Evolutionary conservation across 2,329 filamentous ascomycete species (phyloP), one percentile per base, ranked within the genome.

Genomic region (Talaromyces atroroseus): DNA sequence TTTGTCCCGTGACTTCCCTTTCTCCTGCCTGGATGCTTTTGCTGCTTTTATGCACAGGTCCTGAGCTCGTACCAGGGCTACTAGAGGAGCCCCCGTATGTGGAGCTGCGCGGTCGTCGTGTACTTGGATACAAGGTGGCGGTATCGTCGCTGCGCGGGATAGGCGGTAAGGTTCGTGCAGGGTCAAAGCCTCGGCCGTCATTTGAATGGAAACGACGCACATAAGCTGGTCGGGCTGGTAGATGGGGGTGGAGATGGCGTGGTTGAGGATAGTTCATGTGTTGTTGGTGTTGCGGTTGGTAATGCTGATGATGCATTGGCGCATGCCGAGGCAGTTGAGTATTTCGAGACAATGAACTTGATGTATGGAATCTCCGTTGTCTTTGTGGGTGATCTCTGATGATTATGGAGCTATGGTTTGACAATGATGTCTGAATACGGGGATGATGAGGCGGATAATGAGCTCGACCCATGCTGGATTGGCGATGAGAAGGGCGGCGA

Each of bases 81-180:
- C 38, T 42, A 20, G 40, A n/a, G 3, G 40, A 23, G 10, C 40
- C 65, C 0, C 67, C 66, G 23, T 65, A 66, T 0, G 68, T 72
- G 40, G 59, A 68, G 54, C 70, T 73, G 26, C 71, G 67, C 5
- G 69, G 59, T 2, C 70, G 65, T 5, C 71, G 65, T 5, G 65
- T 67, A 53, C 68, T 71, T 2, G 68, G 65, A 53, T 71, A 72
- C n/a, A 68, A 60, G 20, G 71, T 49, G 8, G 70, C 66, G 12
- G 67, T 62, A 21, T 71, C 70, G n/a, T 65, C 66, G 46, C 68
- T 62, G 29, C 66, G 69, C 1, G 63, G 57, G 12, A 63, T 59
- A 0, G 63, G 63, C 0, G 63, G 63, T 16, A 66, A 57, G 6
- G 59, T 61, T 5, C 61, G 65, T 1, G 59, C 59, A 5, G 62